Base-by-base conservation (phyloP, 2,329 filamentous ascomycete genomes). In the Colletotrichum lindemuthianum region DNA sequence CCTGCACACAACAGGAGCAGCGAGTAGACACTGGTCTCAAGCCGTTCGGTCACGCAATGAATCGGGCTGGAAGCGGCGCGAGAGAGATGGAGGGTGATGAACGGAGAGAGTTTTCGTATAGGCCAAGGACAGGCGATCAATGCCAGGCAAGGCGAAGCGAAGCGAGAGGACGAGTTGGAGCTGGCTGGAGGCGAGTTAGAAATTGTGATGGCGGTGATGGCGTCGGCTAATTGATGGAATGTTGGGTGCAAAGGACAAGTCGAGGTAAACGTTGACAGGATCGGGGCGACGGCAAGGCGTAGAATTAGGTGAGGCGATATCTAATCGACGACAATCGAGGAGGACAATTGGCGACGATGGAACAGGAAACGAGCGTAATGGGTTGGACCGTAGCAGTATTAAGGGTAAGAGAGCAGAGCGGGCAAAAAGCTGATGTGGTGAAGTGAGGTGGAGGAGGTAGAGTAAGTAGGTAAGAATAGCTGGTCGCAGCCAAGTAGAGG, bases 351-450 rank as follows among this genome's bases (percentile, higher is more conserved):
- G 41, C 32, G 51, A 45, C 24, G 52, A 60, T 55, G 54, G 44
- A 57, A 50, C 47, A 40, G 44, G 52, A 59, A 68, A 66, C 63
- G 66, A 68, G 51, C 53, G 66, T 66, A 63, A 37, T 63, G 60
- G 60, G 33, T 50, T 50, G 16, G 24, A 4, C 24, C 24, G 24
- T 11, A 24, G 43, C 33, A 43, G 53, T 51, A 63, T 66, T 63
- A 66, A 53, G 54, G 45, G 52, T 15, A 11, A 51, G 34, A 36
- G 41, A n/a, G 34, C 24, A 55, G 40, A 37, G 45, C 13, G 34
- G n/a, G 44, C 16, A 43, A 40, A 41, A n/a, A 11, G 43, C 13
- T 13, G 24, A 45, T 41, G 11, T 15, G 39, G 37, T 58, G 39
- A 61, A 47, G 40, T 59, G 36, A 40, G 54, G 36, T 41, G 52